Evolutionary conservation across 2,329 filamentous ascomycete genomes (phyloP).

Genomic region (Cordyceps cicadae): DNA sequence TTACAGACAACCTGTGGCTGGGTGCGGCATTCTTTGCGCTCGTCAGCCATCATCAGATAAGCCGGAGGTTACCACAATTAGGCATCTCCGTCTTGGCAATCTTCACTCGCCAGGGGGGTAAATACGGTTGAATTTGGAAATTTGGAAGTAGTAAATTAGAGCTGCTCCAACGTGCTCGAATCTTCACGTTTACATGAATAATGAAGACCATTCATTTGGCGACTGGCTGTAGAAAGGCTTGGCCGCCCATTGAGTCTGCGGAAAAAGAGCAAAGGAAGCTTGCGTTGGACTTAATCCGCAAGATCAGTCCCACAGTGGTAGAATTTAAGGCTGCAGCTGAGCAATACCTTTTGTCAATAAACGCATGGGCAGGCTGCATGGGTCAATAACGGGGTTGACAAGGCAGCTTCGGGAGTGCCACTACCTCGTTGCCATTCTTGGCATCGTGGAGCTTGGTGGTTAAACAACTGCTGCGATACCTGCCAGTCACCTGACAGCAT

Average conservation of each 20-base stretch:
- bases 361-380: neutral
- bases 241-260: neutral
- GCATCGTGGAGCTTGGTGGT: neutral
- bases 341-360: too few relatives aligned
- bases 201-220: neutral
- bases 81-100: constrained; percentile 14
- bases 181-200: neutral
- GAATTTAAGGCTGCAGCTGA: neutral
- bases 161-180: neutral
- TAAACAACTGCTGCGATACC: neutral
- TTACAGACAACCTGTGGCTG: too few relatives aligned
- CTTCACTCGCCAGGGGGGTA: constrained; percentile 34
- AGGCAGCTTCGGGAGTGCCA: neutral
- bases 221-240: too few relatives aligned
- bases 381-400: neutral
- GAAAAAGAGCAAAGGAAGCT: neutral
- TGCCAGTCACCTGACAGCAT: too few relatives aligned
- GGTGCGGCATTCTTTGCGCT: neutral
- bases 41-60: neutral
- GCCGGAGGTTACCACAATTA: neutral
- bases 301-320: neutral
- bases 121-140: constrained; percentile 36
- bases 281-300: neutral
- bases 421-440: neutral
- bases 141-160: too few relatives aligned